Percentiles rank a stretch among this genome's conserved stretches.
phyloP scores from a whole-genome alignment of 177 flowering plant species.

The Vitis hybrid region DNA sequence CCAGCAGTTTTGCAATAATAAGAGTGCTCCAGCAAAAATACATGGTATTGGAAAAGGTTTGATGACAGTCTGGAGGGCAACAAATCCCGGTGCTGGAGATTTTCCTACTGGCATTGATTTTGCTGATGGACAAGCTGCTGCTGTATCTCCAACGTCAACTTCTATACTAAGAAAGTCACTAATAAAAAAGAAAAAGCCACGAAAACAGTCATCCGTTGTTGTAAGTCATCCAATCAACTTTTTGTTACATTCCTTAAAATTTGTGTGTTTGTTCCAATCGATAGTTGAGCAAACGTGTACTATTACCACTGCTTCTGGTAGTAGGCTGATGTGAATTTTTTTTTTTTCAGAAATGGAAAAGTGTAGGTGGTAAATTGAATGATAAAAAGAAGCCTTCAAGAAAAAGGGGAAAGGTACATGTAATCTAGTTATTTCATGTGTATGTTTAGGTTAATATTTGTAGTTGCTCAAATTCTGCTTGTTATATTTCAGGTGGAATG shows the following conservation, averaged over 20 bases:
- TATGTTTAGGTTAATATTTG: not conserved
- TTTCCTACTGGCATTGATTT: conserved; percentile 38
- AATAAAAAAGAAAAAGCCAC: conserved; percentile 20
- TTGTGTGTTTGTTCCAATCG: not conserved
- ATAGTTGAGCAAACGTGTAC: not conserved
- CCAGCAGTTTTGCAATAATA: conserved; percentile 20
- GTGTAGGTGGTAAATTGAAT: conserved; percentile 31
- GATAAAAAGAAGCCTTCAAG: conserved; percentile 48
- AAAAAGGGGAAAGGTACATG: conserved; percentile 54
- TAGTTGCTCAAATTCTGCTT: not conserved
- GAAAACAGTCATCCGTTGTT: conserved; percentile 24
- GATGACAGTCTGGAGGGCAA: conserved; percentile 74
- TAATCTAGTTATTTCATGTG: not conserved
- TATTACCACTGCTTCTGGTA: conserved; percentile 1
- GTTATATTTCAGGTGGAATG: conserved; percentile 39
- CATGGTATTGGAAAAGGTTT: conserved; percentile 92
- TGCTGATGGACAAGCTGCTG: conserved; percentile 14
- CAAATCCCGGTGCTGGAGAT: conserved; percentile 47
- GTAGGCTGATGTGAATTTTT: conserved; percentile 7
- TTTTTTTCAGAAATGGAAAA: conserved; percentile 43
- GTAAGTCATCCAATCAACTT: conserved; percentile 25
- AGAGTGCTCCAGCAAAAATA: conserved; percentile 35
- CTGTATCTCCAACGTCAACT: conserved; percentile 7
- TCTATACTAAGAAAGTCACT: conserved; percentile 16
- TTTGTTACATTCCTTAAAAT: not conserved